Base-by-base conservation (phyloP, 768 basidiomycete species). In the Boletales sp. region DNA sequence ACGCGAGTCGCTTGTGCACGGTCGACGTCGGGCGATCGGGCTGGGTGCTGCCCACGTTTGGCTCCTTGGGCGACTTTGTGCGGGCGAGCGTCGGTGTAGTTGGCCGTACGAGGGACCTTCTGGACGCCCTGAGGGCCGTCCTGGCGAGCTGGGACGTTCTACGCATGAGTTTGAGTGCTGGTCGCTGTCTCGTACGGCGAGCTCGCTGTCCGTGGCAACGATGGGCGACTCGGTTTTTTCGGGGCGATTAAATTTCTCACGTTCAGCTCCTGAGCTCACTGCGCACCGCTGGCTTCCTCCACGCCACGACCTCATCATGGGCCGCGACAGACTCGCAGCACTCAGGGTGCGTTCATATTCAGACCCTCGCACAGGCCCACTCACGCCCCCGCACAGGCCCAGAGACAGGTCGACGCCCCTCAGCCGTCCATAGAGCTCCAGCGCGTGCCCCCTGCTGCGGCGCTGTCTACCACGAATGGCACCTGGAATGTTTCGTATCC, bases 321-420 rank as follows among this genome's bases (percentile, higher is more conserved):
- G 58, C 21, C 58, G 54, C 11, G 66, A 94, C 80, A 81, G 92
- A 78, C 82, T 94, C 56, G 90, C 88, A 61, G 88, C 86, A 51
- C 81, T 87, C 77, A 81, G 88, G 72, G 88, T 87, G 54, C 41
- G 13, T 10, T 63, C 78, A 78, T 44, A 60, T 79, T 77, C 9
- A 17, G 17, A 5, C n/a, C 9, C 13, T 14, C 24, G 24, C 4
- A 6, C 31, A 8, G 15, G 82, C 84, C 77, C 39, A 4, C 32
- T 48, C 32, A 59, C 48, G n/a, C 10, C 38, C 38, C n/a, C 19
- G 65, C 78, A 14, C 78, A 81, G 56, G 83, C 83, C 37, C 78
- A 80, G 58, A 78, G 81, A 53, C 61, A 62, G 54, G 76, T 73
- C 54, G 62, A 65, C n/a, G 46, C 21, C 3, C 37, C 47, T 11